Base-by-base conservation (phyloP, 306 rosid genomes). In the Corylus heterophylla region DNA sequence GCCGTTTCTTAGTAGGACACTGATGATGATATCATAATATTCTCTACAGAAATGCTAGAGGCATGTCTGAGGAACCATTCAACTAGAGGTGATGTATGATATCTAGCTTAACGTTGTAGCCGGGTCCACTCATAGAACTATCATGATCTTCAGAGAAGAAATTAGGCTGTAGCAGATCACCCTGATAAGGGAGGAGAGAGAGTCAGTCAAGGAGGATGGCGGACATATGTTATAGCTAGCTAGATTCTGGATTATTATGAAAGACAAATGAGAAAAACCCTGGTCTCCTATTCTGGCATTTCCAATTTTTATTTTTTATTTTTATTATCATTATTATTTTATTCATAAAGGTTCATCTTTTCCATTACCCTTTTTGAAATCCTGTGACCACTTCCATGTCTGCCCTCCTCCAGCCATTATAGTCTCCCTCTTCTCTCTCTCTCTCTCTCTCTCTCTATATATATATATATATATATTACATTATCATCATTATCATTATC, bases 391-490 rank as follows among this genome's bases (percentile, higher is more conserved):
- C 83, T 81, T 67, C 76, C 48, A 66, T 75, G 85, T 81, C 83
- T 76, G 75, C 78, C 81, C 74, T 73, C 81, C 94, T 94, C 98
- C 87, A 85, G 97, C 93, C 76, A 84, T 73, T 85, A 81, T 68
- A 76, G 78, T 71, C 81, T 74, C 83, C 79, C 82, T 81, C 76
- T 61, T 42, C 37, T 52, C 44, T 59, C 76, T 4, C 52, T 47
- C 47, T 45, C 45, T 48, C 55, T 50, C 64, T 75, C 82, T 79
- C n/a, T 80, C 77, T 70, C 81, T 56, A 78, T 77, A 74, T 25
- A 22, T 22, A 22, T 22, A 22, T 31, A 31, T 31, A 31, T 31
- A 31, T 31, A 31, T 31, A 31, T 31, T 31, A 31, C 35, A 31
- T 31, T 31, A 31, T 31, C 35, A 31, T 31, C 35, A 31, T 31